Conservation (phyloP, 768 basidiomycete species). For the Leccinellum rugosiceps region DNA sequence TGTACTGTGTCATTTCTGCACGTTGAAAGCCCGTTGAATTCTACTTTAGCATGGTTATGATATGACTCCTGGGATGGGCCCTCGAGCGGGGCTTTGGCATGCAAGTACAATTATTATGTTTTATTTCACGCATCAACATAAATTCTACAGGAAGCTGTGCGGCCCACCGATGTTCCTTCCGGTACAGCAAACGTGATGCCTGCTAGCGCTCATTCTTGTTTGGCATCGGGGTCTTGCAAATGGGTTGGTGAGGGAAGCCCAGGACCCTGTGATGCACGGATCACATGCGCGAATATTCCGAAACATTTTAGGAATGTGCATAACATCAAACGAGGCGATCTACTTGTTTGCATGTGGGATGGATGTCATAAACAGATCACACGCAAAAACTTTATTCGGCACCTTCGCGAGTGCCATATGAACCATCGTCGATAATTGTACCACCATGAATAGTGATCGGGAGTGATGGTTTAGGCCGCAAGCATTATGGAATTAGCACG, state of each 20-base stretch:
- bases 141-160: background rate
- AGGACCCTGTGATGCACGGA: background rate
- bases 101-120: background rate
- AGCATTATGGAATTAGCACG: too few relatives aligned
- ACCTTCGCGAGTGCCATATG: background rate
- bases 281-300: background rate
- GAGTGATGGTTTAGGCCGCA: too few relatives aligned
- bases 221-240: background rate
- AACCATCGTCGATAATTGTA: background rate
- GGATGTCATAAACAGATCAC: background rate
- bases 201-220: background rate
- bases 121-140: background rate
- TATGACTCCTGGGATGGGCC: background rate
- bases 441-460: too few relatives aligned
- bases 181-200: background rate
- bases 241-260: background rate
- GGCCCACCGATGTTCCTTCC: background rate
- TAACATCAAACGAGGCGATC: background rate
- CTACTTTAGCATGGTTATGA: background rate
- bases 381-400: background rate
- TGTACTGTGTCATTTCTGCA: background rate
- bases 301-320: background rate
- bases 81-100: background rate
- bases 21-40: background rate
- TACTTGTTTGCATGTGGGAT: background rate